Conservation (phyloP, 306 rosid genomes). For the Clitoria ternatea region DNA sequence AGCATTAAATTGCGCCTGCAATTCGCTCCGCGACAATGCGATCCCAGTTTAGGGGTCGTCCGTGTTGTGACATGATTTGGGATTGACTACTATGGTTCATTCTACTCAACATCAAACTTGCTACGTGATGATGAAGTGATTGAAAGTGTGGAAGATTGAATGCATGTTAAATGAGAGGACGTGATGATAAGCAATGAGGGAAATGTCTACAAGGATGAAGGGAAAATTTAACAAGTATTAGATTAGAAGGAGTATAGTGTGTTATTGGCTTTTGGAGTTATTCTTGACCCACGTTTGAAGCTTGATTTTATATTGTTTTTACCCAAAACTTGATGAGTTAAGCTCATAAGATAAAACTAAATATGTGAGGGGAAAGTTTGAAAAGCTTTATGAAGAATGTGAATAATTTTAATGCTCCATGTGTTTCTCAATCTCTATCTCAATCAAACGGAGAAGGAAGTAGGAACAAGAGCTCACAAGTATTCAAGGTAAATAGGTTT, state of each 20-base stretch:
- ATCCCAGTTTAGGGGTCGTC: no score
- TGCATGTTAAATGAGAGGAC: neutral
- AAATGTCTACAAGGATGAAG: neutral
- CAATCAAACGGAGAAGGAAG: neutral
- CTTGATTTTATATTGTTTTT: neutral
- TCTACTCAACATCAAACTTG: neutral
- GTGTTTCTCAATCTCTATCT: neutral
- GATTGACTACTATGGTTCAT: no score
- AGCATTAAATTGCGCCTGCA: no score
- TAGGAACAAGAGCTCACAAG: neutral
- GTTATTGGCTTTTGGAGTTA: neutral
- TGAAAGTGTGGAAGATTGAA: neutral
- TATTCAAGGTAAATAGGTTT: no score
- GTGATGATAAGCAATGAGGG: neutral
- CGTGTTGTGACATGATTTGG: no score
- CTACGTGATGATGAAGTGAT: no score
- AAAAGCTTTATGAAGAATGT: neutral
- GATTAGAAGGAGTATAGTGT: neutral
- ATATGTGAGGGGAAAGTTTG: neutral
- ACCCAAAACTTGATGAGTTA: neutral
- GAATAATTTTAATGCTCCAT: neutral
- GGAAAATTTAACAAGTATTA: neutral
- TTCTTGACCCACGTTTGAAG: neutral
- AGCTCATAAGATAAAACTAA: neutral
- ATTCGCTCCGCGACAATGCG: no score